phyloP scores from a whole-genome alignment of 2,329 filamentous ascomycete genomes.

The Phialophora tarda region DNA sequence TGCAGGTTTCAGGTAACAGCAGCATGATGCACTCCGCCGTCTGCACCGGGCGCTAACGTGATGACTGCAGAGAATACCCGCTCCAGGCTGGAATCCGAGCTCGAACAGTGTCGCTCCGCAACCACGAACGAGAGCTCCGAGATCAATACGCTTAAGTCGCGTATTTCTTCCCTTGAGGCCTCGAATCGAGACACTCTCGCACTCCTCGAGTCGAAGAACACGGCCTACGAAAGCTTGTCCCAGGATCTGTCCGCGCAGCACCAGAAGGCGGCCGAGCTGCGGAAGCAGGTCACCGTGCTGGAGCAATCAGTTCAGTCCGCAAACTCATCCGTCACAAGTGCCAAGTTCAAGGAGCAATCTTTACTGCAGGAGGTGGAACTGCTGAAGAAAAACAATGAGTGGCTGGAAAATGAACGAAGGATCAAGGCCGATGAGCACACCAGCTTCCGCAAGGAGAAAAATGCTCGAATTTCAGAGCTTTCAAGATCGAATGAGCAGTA shows the following conservation, averaged over 20 bases:
- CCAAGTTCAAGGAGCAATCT: conserved; percentile 88
- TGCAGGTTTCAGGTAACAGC: conserved; percentile 76
- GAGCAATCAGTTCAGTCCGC: conserved; percentile 85
- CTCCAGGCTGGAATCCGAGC: conserved; percentile 77
- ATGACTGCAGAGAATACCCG: conserved; percentile 70
- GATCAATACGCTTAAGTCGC: conserved; percentile 75
- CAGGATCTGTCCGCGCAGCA: conserved; percentile 88
- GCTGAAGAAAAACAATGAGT: conserved; percentile 87
- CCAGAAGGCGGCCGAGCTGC: conserved; percentile 81
- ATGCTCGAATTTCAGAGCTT: conserved; percentile 82
- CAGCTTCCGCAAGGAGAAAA: conserved; percentile 94
- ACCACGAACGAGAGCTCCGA: conserved; percentile 70
- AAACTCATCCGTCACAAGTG: conserved; percentile 76
- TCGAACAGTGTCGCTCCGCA: conserved; percentile 77
- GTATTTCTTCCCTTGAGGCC: conserved; percentile 83
- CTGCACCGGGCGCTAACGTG: conserved; percentile 29
- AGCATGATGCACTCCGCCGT: conserved; percentile 5
- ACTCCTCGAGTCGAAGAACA: conserved; percentile 86
- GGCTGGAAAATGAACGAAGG: conserved; percentile 89
- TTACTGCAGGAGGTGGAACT: conserved; percentile 89
- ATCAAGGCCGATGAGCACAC: conserved; percentile 85
- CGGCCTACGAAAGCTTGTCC: conserved; percentile 81
- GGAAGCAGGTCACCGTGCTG: conserved; percentile 78
- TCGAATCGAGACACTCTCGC: conserved; percentile 90
- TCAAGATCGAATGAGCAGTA: conserved; percentile 88